phyloP scores from a whole-genome alignment of 2,329 filamentous ascomycete genomes.

The Plectosphaerella sp. region DNA sequence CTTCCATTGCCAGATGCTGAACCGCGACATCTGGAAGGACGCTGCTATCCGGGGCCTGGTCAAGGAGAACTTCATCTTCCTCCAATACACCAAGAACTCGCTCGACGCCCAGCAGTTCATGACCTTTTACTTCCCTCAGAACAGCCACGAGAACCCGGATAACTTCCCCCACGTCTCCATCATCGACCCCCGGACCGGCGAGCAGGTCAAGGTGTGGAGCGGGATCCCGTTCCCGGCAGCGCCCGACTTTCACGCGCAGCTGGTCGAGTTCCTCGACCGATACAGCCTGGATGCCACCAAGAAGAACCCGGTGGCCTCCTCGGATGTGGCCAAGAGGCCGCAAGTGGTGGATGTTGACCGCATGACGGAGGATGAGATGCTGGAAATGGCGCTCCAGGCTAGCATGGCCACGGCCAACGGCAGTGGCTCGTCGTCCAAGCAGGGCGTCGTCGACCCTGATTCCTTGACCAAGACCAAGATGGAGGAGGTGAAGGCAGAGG shows the following conservation, averaged over 20 bases:
- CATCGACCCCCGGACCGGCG: slow-evolving; percentile 89
- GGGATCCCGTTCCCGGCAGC: slow-evolving; percentile 73
- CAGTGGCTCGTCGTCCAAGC: slow-evolving; percentile 27
- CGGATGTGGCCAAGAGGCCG: slow-evolving; percentile 62
- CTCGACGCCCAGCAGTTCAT: slow-evolving; percentile 74
- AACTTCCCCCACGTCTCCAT: slow-evolving; percentile 96
- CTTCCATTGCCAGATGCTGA: slow-evolving; percentile 91
- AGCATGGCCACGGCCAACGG: slow-evolving; percentile 58
- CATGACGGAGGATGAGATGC: slow-evolving; percentile 97
- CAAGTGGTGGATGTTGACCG: slow-evolving; percentile 72
- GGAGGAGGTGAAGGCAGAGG: too few species aligned
- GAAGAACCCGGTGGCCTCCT: slow-evolving; percentile 85
- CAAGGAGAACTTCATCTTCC: slow-evolving; percentile 88
- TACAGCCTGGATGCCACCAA: slow-evolving; percentile 85
- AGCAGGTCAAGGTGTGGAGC: slow-evolving; percentile 96
- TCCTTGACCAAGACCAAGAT: slow-evolving; percentile 68
- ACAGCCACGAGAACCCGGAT: slow-evolving; percentile 71
- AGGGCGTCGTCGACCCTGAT: slow-evolving; percentile 74
- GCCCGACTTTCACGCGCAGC: slow-evolving; percentile 80
- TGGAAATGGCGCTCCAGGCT: slow-evolving; percentile 88
- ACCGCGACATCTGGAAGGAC: slow-evolving; percentile 96
- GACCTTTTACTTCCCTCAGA: slow-evolving; percentile 78
- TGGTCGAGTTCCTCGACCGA: slow-evolving; percentile 94
- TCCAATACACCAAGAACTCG: slow-evolving; percentile 90
- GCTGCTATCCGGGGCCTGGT: slow-evolving; percentile 72